phyloP scores from a whole-genome alignment of 345 rosid species.

The Camelina sativa region DNA sequence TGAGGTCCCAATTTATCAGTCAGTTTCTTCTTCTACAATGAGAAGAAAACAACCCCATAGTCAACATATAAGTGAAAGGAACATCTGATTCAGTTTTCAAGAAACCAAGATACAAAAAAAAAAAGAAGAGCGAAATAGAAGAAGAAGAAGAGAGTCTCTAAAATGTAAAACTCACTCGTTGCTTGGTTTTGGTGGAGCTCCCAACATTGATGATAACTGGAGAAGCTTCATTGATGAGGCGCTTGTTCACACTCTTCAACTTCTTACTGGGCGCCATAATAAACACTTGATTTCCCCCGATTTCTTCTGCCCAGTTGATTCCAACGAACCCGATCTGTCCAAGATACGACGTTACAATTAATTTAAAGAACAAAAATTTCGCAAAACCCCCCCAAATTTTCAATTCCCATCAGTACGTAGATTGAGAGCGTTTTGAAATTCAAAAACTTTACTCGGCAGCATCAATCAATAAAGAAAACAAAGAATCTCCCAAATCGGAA shows the following conservation, averaged over 20 bases:
- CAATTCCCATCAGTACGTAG: constrained; percentile 15
- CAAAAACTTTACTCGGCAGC: constrained; percentile 10
- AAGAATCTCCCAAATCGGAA: constrained; percentile 16
- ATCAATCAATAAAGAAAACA: constrained; percentile 7
- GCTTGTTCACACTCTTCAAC: constrained; percentile 58
- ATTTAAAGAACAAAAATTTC: not conserved
- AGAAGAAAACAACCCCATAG: constrained; percentile 1
- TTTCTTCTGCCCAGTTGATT: constrained; percentile 38
- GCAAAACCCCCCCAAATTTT: not conserved
- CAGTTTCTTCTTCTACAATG: constrained; percentile 65
- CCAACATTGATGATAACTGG: constrained; percentile 52
- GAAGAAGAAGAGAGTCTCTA: not conserved
- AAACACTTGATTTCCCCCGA: not conserved
- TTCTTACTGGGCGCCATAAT: constrained; percentile 75
- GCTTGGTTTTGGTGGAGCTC: constrained; percentile 59
- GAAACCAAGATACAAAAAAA: constrained; percentile 16
- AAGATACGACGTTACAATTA: constrained; percentile 9
- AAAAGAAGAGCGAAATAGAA: constrained; percentile 11
- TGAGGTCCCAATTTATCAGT: constrained; percentile 88
- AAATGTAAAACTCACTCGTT: constrained; percentile 53
- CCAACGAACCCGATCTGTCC: constrained; percentile 18
- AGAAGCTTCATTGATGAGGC: constrained; percentile 34
- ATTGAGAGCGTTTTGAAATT: constrained; percentile 16
- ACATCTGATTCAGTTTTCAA: constrained; percentile 2
- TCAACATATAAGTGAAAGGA: constrained; percentile 16